phyloP scores from a whole-genome alignment of 148 eudicot genomes.

The Camellia lanceoleosa region DNA sequence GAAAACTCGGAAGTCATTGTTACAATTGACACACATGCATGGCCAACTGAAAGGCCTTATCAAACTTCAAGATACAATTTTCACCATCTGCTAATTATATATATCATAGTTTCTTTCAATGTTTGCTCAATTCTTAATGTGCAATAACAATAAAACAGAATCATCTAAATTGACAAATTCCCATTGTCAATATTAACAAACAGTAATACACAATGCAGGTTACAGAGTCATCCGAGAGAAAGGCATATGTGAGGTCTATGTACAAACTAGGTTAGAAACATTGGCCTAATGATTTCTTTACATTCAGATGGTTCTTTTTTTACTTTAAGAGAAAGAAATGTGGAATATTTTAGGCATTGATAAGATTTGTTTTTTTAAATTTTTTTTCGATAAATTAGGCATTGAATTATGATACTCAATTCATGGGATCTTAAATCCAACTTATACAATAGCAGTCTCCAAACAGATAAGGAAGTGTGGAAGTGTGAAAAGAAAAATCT shows the following conservation, averaged over 20 bases:
- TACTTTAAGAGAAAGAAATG: background rate
- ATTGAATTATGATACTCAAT: too few relatives aligned
- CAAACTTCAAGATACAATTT: background rate
- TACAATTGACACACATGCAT: background rate
- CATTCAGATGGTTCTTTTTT: background rate
- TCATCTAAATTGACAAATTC: background rate
- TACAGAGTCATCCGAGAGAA: background rate
- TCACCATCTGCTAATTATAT: background rate
- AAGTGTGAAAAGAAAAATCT: too few relatives aligned
- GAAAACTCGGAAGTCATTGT: background rate
- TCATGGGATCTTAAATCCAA: too few relatives aligned
- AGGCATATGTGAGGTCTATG: background rate
- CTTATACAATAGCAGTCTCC: too few relatives aligned
- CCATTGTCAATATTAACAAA: background rate
- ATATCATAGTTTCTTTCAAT: background rate
- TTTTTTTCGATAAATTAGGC: too few relatives aligned
- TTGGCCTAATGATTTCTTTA: background rate
- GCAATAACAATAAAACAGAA: background rate
- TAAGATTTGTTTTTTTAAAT: too few relatives aligned
- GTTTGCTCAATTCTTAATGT: background rate
- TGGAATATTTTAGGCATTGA: background rate
- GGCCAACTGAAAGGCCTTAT: background rate
- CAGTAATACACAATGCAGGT: background rate
- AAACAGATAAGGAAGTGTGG: too few relatives aligned
- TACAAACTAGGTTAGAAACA: background rate